Base-by-base conservation (phyloP, 495 filamentous ascomycete genomes). In the Lophiostoma macrostomum region DNA sequence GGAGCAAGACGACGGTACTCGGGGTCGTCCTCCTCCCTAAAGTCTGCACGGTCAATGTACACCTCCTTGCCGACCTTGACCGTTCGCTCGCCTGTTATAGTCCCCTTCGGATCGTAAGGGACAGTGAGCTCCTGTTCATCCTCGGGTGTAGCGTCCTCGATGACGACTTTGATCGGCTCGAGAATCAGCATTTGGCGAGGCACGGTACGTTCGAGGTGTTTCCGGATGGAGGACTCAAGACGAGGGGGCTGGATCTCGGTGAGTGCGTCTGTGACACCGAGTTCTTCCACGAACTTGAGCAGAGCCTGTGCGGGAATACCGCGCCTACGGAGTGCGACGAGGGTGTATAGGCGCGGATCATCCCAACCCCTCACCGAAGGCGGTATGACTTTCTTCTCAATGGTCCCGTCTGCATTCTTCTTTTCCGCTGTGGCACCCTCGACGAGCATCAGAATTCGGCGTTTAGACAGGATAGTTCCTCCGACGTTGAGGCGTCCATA, bases 1-100 rank as follows among this genome's bases (percentile, higher is more conserved):
- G 91, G 91, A 0, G 94, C 87, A 20, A 98, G 82, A 18, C 94
- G 90, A 82, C 95, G 96, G 74, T 89, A 96, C 53, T 94, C 87
- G 38, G 84, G 80, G 61, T 78, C 81, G 67, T 91, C 88, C 50
- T 64, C 65, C 49, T 94, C 86, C 28, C 93, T 80, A 76, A 96
- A 98, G 67, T 98, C 93, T 29, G 78, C 83, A 38, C 89, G 84
- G 65, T 98, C 93, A 41, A 98, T 96, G 73, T 93, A 96, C 13
- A 96, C 78, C 7, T 75, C 87, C 67, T 83, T 83, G n/a, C 88
- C 90, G 66, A 95, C 84, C 27, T 86, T 86, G 55, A 95, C 72
- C 56, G 73, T 76, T 61, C 76, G 74, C 63, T 68, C 58, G 39
- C 69, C 65, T 16, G 59, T 60, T 16, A 74, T 74, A 2, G 82